These are phyloP conservation scores for Trypanosoma avium DNA, from an alignment of 208 protist species.

Conservation along the genomic window DNA sequence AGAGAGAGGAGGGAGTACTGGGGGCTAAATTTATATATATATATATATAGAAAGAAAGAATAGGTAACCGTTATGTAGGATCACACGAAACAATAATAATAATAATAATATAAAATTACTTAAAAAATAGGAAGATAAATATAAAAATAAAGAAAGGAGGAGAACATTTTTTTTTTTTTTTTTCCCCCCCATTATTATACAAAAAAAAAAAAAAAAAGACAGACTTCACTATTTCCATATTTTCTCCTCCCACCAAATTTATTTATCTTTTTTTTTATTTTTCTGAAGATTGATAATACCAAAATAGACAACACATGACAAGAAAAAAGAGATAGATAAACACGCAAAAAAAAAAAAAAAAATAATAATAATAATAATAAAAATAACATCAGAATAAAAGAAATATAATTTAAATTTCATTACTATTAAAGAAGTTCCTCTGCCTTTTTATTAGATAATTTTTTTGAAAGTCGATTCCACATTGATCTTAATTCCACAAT, in stretches of 20 bases:
- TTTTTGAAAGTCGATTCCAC: constrained; percentile 34
- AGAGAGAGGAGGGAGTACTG: not conserved
- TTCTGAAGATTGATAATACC: not conserved
- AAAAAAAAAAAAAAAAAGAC: constrained; percentile 13
- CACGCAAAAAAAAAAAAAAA: constrained; percentile 11
- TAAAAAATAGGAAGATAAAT: constrained; percentile 13
- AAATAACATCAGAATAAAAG: no score
- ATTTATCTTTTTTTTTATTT: not conserved
- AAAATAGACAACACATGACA: not conserved
- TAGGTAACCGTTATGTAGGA: not conserved
- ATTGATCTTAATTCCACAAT: constrained; percentile 50
- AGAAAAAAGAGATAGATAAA: not conserved
- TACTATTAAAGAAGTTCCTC: not conserved
- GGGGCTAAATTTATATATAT: not conserved
- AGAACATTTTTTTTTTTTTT: not conserved
- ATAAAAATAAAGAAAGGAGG: not conserved
- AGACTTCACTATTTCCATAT: no score
- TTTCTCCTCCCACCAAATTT: no score
- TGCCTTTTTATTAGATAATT: not conserved
- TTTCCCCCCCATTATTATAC: no score
- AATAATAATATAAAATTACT: not conserved
- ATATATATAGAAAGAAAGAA: not conserved
- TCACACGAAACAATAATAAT: not conserved
- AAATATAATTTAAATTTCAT: no score
- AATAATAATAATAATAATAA: not conserved